Evolutionary conservation across 1,139 yeast genomes (phyloP).

Genomic region (Yamadazyma kanchanaburiensis): DNA sequence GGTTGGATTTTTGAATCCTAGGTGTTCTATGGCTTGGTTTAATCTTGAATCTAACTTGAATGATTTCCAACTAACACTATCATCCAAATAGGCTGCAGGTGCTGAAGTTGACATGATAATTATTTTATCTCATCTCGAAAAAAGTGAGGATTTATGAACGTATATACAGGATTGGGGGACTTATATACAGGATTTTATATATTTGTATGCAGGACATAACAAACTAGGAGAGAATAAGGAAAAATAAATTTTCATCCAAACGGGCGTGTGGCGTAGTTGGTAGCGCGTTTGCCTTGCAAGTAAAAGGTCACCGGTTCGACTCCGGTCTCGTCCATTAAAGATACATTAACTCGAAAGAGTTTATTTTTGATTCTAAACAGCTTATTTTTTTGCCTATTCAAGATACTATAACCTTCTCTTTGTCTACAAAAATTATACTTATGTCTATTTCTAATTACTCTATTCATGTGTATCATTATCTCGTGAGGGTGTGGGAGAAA

Average conservation of each 20-base stretch:
- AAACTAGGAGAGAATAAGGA: not conserved
- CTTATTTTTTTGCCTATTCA: not conserved
- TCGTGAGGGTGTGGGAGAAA: conserved; percentile 2
- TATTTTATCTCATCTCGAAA: conserved; percentile 8
- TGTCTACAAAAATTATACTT: no score
- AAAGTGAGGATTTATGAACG: not conserved
- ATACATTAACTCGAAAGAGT: conserved; percentile 14
- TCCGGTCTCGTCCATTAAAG: conserved; percentile 59
- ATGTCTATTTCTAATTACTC: not conserved
- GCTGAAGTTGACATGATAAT: conserved; percentile 33
- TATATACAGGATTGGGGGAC: conserved; percentile 1
- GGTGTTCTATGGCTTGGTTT: conserved; percentile 75
- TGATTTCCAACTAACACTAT: conserved; percentile 64
- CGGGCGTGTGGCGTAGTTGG: conserved; percentile 74
- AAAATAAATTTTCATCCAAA: not conserved
- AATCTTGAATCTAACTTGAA: conserved; percentile 77
- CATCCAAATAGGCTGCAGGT: conserved; percentile 67
- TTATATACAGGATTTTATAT: no score
- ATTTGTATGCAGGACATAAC: conserved; percentile 1
- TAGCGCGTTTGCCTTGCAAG: conserved; percentile 71
- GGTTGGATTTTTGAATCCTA: conserved; percentile 85
- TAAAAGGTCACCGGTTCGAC: conserved; percentile 65
- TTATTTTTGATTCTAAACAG: no score
- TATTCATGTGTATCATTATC: not conserved
- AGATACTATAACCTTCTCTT: no score